Evolutionary conservation across 345 rosid genomes (phyloP).

Genomic region (Erucastrum elatum): DNA sequence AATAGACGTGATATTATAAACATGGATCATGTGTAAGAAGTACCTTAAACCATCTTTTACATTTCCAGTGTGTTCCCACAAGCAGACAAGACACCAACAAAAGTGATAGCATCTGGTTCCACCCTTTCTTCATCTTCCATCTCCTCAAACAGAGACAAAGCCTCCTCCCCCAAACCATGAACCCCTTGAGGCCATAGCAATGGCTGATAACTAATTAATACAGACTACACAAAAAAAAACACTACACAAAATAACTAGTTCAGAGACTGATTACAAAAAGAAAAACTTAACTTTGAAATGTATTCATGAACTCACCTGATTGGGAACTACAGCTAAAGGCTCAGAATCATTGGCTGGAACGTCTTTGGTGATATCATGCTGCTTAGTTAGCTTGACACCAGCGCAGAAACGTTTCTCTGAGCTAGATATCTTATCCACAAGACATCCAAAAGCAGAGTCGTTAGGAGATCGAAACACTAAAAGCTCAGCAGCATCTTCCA

Average conservation of each 20-base stretch:
- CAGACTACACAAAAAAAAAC: constrained; percentile 46
- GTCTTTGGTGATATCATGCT: constrained; percentile 25
- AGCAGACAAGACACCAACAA: constrained; percentile 70
- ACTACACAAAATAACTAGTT: constrained; percentile 14
- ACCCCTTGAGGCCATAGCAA: too few relatives aligned
- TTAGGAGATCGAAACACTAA: constrained; percentile 75
- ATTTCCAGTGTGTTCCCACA: constrained; percentile 54
- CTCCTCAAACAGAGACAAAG: constrained; percentile 54
- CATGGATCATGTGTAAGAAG: constrained; percentile 50
- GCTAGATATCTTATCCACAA: constrained; percentile 59
- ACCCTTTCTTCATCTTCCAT: constrained; percentile 55
- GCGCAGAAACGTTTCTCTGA: constrained; percentile 42
- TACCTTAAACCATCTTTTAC: constrained; percentile 48
- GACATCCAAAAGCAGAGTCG: constrained; percentile 61
- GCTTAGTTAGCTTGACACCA: constrained; percentile 39
- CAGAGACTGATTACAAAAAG: too few relatives aligned
- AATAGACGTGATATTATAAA: constrained; percentile 52
- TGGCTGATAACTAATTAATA: too few relatives aligned
- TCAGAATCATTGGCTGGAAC: constrained; percentile 12
- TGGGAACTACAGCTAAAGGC: constrained; percentile 19
- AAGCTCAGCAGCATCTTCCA: constrained; percentile 35
- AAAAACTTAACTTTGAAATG: background rate
- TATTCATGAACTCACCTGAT: constrained; percentile 27
- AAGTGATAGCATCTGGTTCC: constrained; percentile 70
- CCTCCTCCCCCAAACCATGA: constrained; percentile 71